These are phyloP conservation scores for Barnettozyma wickerhamii DNA, from an alignment of 805 yeast species.

Conservation along the genomic window DNA sequence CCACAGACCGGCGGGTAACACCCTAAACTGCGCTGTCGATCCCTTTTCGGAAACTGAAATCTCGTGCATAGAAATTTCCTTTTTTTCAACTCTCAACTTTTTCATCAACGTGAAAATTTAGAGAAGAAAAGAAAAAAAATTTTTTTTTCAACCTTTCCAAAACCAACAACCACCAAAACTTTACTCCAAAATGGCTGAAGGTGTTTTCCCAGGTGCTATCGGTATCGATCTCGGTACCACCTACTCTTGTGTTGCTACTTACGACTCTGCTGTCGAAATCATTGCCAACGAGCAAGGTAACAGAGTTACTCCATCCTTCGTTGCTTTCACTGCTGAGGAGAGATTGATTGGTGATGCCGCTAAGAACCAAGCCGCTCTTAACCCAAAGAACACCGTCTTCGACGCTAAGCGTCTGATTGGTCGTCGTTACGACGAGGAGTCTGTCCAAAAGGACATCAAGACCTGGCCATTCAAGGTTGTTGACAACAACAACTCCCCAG, in stretches of 20 bases:
- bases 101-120: conserved; percentile 20
- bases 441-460: conserved; percentile 86
- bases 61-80: conserved; percentile 1
- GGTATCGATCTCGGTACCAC: conserved; percentile 98
- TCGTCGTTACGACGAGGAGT: conserved; percentile 69
- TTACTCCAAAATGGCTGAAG: conserved; percentile 74
- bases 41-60: conserved; percentile 8
- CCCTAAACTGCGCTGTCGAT: conserved; percentile 6
- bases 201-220: conserved; percentile 98
- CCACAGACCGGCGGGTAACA: conserved; percentile 16
- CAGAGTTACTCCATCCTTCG: conserved; percentile 81
- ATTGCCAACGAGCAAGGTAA: conserved; percentile 84
- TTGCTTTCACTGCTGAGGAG: conserved; percentile 74
- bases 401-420: conserved; percentile 84
- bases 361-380: conserved; percentile 78
- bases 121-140: conserved; percentile 11
- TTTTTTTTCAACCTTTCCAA: conserved; percentile 9
- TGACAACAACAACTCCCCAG: conserved; percentile 62
- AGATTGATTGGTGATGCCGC: conserved; percentile 82
- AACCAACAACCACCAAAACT: conserved; percentile 5
- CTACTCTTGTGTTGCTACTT: conserved; percentile 75
- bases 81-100: conserved; percentile 9
- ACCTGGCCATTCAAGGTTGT: conserved; percentile 80
- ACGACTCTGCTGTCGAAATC: conserved; percentile 72
- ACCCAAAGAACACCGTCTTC: conserved; percentile 72